Base-by-base conservation (phyloP, 2,329 filamentous ascomycete genomes). In the Biscogniauxia sp. region DNA sequence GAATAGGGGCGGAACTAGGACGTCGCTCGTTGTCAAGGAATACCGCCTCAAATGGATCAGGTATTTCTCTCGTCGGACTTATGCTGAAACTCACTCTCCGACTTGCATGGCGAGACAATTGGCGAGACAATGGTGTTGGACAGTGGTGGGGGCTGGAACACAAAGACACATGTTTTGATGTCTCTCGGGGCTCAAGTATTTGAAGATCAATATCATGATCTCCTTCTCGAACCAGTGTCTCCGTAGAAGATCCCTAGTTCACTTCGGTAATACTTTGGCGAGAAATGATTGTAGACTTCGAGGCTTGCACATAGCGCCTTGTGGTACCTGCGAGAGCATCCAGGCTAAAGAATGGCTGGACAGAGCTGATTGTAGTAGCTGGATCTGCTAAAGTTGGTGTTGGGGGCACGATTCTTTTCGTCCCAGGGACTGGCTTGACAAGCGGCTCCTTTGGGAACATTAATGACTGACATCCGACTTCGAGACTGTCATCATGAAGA, bases 191-290 rank as follows among this genome's bases (percentile, higher is more conserved):
- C 17, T 56, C 57, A 23, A 52, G 15, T n/a, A 51, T 20, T 26
- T 56, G 55, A 4, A 32, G 20, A 49, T 55, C 28, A 5, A 49
- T 23, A 13, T 60, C 59, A 23, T 56, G 20, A 28, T 19, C 20
- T 54, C 20, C 23, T 5, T 59, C 57, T 26, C 20, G 37, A 53
- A 56, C 37, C 5, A 53, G 56, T 58, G 41, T 51, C 17, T 64
- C 62, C 45, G 61, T 59, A 15, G 66, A 56, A 9, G 58, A 65
- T 26, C 64, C 67, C 72, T 68, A 74, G 52, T 68, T 66, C 49
- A 73, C 67, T 54, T 74, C 70, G 20, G 70, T 72, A n/a, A 74
- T 67, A 49, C 72, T 73, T 50, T 72, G 71, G 41, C 70, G 70
- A 19, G 72, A 72, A 56, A 74, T 67, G 41, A 68, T 69, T 7